phyloP scores from a whole-genome alignment of 2,329 filamentous ascomycete genomes.

The Rhinocladiella similis region DNA sequence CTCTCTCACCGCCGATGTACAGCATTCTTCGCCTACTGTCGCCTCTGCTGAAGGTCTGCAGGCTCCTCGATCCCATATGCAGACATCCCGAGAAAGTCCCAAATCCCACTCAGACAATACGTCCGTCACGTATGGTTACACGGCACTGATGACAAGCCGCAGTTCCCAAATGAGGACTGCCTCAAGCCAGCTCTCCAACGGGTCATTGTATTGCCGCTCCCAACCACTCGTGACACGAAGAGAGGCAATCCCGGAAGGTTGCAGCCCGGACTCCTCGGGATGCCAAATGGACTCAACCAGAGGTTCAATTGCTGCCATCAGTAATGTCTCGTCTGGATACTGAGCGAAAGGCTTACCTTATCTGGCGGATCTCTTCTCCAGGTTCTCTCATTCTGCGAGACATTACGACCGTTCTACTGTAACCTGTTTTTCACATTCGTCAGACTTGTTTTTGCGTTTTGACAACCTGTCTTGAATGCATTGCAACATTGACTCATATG shows the following conservation, averaged over 20 bases:
- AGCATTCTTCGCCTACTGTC: not conserved
- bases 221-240: constrained; percentile 10
- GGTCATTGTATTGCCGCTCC: constrained; percentile 16
- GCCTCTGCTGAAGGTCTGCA: not conserved
- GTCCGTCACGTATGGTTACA: constrained; percentile 14
- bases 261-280: constrained; percentile 20
- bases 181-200: constrained; percentile 12
- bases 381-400: not conserved
- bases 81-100: constrained; percentile 10
- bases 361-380: not conserved
- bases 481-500: not conserved
- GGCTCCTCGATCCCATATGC: constrained; percentile 1
- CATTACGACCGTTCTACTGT: not conserved
- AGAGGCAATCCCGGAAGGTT: constrained; percentile 16
- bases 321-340: constrained; percentile 17
- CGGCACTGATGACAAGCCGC: constrained; percentile 9
- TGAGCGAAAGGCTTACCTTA: constrained; percentile 1
- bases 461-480: not conserved
- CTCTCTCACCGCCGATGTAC: constrained; percentile 9
- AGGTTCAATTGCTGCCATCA: constrained; percentile 16
- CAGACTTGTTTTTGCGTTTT: not conserved
- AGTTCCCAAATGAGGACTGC: constrained; percentile 12
- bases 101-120: constrained; percentile 10
- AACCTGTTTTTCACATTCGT: not conserved
- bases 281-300: constrained; percentile 20